Conservation (phyloP, 768 basidiomycete genomes). For the Multifurca ochricompacta region DNA sequence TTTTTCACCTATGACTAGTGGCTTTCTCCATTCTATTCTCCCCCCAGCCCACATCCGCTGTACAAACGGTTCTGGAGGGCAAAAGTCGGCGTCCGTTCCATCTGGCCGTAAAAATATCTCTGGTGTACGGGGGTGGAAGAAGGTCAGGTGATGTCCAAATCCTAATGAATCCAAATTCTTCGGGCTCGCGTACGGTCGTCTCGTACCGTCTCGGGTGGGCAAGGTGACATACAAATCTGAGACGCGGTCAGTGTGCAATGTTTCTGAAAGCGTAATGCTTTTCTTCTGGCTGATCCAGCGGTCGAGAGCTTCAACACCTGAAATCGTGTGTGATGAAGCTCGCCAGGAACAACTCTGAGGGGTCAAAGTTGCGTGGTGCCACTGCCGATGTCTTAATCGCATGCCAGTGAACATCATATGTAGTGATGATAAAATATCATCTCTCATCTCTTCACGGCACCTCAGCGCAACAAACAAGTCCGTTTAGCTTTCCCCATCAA, state of each 20-base stretch:
- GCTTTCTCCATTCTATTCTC: conserved; percentile 52
- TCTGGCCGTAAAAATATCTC: conserved; percentile 52
- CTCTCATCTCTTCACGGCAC: too few species aligned
- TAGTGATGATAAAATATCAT: neutral
- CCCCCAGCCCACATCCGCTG: conserved; percentile 82
- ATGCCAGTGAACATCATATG: neutral
- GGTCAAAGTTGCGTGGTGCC: neutral
- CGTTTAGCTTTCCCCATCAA: too few species aligned
- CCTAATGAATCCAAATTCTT: conserved; percentile 36
- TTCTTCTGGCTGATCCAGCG: conserved; percentile 47
- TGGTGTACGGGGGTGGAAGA: conserved; percentile 62
- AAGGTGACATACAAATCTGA: conserved; percentile 60
- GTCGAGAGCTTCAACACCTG: conserved; percentile 32
- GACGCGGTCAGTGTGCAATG: conserved; percentile 47
- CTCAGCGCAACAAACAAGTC: too few species aligned
- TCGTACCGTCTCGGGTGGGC: conserved; percentile 62
- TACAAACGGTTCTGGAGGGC: conserved; percentile 65
- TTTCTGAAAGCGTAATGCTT: conserved; percentile 39
- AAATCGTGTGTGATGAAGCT: conserved; percentile 4
- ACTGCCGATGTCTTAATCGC: too few species aligned
- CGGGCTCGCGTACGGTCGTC: conserved; percentile 34
- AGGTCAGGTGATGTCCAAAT: conserved; percentile 64
- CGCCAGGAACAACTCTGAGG: conserved; percentile 14
- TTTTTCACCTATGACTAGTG: conserved; percentile 46
- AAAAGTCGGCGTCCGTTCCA: conserved; percentile 65